phyloP scores from a whole-genome alignment of 257 asterid species.

The Solanum habrochaites region DNA sequence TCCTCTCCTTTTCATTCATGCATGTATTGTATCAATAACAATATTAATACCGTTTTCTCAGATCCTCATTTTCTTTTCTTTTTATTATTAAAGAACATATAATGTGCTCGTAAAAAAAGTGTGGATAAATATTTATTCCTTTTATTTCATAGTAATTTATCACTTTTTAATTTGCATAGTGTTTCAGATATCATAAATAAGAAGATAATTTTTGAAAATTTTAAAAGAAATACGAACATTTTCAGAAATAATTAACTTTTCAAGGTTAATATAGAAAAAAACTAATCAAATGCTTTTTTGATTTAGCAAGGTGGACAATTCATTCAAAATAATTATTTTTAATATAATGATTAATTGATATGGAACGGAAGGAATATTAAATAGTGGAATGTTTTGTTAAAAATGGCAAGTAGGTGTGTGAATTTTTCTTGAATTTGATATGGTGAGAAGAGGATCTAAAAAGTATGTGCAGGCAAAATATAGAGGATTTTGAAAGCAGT shows the following conservation, averaged over 20 bases:
- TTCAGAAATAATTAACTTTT: not conserved
- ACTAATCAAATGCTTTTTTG: no score
- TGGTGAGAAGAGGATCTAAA: not conserved
- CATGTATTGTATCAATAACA: not conserved
- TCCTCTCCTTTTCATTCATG: not conserved
- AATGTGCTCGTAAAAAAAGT: not conserved
- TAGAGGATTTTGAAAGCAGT: not conserved
- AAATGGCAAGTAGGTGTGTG: not conserved
- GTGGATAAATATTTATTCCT: not conserved
- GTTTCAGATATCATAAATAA: not conserved
- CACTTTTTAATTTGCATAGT: not conserved
- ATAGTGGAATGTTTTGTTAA: not conserved
- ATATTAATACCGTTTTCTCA: not conserved
- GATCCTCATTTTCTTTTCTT: not conserved
- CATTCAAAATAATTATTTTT: no score
- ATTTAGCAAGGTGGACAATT: not conserved
- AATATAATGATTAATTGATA: no score
- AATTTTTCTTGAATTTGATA: not conserved
- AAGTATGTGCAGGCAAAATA: not conserved
- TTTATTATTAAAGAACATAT: no score
- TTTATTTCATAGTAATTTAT: no score
- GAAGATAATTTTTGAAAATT: fast-evolving
- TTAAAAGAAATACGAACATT: no score
- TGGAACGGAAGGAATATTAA: not conserved
- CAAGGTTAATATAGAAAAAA: not conserved